Conservation (phyloP, 1,139 yeast genomes). For the Suhomyces wounanorum region DNA sequence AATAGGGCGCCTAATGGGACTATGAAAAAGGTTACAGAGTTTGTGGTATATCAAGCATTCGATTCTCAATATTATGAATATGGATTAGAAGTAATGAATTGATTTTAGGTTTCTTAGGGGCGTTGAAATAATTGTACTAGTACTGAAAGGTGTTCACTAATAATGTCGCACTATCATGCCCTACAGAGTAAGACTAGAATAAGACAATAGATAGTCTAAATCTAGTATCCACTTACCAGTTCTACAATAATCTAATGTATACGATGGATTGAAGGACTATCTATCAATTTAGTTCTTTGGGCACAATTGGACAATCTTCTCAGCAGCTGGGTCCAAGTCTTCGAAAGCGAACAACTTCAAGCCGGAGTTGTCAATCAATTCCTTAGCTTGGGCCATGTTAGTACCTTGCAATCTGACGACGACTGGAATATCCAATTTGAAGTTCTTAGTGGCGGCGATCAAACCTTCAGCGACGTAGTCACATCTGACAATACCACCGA, state of each 20-base stretch:
- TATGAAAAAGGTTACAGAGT: no score
- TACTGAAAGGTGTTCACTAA: no score
- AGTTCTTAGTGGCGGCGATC: conserved; percentile 36
- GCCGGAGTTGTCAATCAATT: conserved; percentile 85
- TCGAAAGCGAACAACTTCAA: conserved; percentile 89
- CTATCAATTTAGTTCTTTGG: conserved; percentile 22
- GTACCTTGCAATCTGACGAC: conserved; percentile 99
- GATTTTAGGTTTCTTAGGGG: no score
- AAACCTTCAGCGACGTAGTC: conserved; percentile 96
- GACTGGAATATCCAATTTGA: conserved; percentile 78
- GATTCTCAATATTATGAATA: no score
- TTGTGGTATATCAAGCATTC: no score
- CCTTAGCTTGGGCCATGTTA: conserved; percentile 85
- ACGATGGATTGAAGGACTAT: conserved; percentile 1
- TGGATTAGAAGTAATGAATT: no score
- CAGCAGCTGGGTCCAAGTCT: conserved; percentile 97
- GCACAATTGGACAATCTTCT: conserved; percentile 81
- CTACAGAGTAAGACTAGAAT: no score
- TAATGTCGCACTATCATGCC: no score
- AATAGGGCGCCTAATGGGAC: no score
- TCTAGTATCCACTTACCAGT: no score
- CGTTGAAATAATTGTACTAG: no score
- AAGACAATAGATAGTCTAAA: no score
- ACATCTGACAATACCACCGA: conserved; percentile 99
- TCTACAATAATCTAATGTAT: background rate